These are phyloP conservation scores for Leccinellum rugosiceps DNA, from an alignment of 768 basidiomycete genomes.

Conservation along the genomic window DNA sequence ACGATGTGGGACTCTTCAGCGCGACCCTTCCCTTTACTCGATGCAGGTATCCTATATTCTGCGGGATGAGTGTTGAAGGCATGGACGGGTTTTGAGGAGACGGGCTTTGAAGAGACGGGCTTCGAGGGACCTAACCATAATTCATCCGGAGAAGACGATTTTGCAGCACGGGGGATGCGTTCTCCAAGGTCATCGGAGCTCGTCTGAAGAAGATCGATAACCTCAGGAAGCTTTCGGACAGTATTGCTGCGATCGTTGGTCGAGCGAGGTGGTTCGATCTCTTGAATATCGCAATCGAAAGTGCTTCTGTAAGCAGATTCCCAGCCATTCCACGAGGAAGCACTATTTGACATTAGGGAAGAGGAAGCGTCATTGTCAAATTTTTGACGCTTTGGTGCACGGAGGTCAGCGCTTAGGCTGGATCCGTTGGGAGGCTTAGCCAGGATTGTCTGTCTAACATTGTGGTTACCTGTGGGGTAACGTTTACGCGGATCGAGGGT, in stretches of 20 bases:
- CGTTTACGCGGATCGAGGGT: neutral
- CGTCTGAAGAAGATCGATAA: conserved; percentile 18
- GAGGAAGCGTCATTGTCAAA: conserved; percentile 4
- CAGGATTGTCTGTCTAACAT: conserved; percentile 19
- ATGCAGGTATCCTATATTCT: neutral
- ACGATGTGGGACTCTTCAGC: conserved; percentile 10
- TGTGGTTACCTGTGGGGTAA: conserved; percentile 23
- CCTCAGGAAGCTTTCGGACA: conserved; percentile 15
- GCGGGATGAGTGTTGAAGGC: conserved; percentile 23
- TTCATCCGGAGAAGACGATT: conserved; percentile 27
- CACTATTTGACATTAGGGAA: neutral
- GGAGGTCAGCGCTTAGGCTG: neutral
- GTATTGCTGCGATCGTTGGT: neutral
- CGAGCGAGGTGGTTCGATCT: conserved; percentile 3
- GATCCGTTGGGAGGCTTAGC: neutral
- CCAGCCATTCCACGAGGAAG: neutral
- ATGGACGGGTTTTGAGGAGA: conserved; percentile 1
- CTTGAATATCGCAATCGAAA: conserved; percentile 25
- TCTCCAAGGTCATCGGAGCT: conserved; percentile 24
- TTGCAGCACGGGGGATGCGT: conserved; percentile 11
- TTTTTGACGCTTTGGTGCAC: conserved; percentile 24
- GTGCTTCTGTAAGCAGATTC: neutral
- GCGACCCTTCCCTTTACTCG: conserved; percentile 25
- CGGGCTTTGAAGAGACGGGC: neutral
- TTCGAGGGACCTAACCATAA: neutral